Evolutionary conservation across 345 rosid genomes (phyloP).

Genomic region (Linum usitatissimum): DNA sequence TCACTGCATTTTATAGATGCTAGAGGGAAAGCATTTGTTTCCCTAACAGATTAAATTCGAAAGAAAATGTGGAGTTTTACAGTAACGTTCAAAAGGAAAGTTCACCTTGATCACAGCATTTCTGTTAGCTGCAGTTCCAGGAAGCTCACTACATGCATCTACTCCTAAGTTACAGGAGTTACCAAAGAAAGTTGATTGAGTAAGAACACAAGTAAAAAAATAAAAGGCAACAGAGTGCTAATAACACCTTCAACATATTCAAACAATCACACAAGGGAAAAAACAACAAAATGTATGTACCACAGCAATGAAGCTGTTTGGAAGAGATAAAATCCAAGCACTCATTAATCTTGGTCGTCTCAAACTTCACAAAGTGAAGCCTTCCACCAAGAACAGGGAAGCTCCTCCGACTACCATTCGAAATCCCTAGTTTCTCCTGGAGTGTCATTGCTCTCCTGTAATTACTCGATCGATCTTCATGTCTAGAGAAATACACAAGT

Average conservation of each 20-base stretch:
- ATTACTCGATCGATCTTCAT: conserved; percentile 49
- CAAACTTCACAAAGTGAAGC: conserved; percentile 91
- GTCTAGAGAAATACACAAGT: conserved; percentile 93
- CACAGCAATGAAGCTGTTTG: conserved; percentile 82
- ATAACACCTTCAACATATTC: conserved; percentile 3
- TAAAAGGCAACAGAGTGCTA: conserved; percentile 1
- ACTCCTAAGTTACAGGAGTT: conserved; percentile 26
- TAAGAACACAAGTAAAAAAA: conserved; percentile 2
- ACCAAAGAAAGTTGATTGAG: background rate
- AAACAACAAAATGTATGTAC: conserved; percentile 21
- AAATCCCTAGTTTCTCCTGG: conserved; percentile 66
- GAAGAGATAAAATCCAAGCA: conserved; percentile 91
- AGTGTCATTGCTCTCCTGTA: conserved; percentile 63
- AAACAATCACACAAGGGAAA: conserved; percentile 6
- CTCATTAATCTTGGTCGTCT: conserved; percentile 77
- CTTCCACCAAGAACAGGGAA: conserved; percentile 97
- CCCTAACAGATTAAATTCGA: background rate
- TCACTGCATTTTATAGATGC: background rate
- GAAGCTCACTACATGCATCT: conserved; percentile 36
- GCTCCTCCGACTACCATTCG: conserved; percentile 75
- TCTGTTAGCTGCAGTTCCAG: conserved; percentile 25
- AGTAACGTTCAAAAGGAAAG: conserved; percentile 1
- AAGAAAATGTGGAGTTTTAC: background rate
- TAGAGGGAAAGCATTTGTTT: background rate
- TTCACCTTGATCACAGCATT: conserved; percentile 51